Base-by-base conservation (phyloP, 1,284 basidiomycete genomes). In the Fomitopsis betulina region DNA sequence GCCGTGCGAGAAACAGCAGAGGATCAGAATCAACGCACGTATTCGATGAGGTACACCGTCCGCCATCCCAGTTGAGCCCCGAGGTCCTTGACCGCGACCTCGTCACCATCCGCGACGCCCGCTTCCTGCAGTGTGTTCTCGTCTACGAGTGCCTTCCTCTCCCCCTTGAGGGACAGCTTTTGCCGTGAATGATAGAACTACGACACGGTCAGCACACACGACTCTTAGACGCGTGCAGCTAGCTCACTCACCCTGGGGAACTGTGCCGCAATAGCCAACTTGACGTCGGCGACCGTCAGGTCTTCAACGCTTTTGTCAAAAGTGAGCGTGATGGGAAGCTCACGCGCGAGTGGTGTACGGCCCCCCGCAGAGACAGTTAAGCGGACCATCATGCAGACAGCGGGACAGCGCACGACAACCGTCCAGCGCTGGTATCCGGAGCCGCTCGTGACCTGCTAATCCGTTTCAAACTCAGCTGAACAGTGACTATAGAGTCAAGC, bases 41-140 rank as follows among this genome's bases (percentile, higher is more conserved):
- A 97, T 94, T 97, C 94, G 57, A 91, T 79, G 51, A 96, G 70
- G 72, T 92, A 97, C 21, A 96, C 91, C 0, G 87, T 89, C 66
- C 80, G 82, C 91, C 94, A 97, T 59, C 85, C 82, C 54, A 96
- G 78, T 72, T 98, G 96, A 17, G 87, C 82, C 0, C 95, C 95
- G 39, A 97, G 76, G 73, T 98, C 95, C 73, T 96, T 96, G 63
- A 95, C 79, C 27, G 83, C 71, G 52, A 95, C 70, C 55, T 87
- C 84, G 17, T 79, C 82, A 13, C 80, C 83, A 27, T 85, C 80
- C 10, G 67, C 68, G 8, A 93, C 68, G 2, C 82, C 84, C 37
- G 84, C 81, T 27, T 83, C 80, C 8, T 70, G 72, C 30, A 96
- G 72, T 19, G 79, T 81, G 54, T 80, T 76, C 35, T 86, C 83